Evolutionary conservation across 768 basidiomycete genomes (phyloP).

Genomic region (Hortiboletus campestris): DNA sequence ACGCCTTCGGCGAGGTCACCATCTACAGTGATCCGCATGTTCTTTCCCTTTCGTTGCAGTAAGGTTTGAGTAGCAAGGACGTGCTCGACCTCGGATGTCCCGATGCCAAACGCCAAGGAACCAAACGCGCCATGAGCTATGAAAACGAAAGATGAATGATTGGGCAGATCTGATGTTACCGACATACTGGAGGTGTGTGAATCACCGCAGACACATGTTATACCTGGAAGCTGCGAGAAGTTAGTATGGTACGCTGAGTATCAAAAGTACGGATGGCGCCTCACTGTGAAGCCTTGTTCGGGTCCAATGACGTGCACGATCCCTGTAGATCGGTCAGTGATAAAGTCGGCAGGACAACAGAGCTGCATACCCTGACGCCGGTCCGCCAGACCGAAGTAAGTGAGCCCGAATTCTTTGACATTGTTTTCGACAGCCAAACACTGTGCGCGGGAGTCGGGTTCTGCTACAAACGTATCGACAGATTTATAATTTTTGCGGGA

Average conservation of each 20-base stretch:
- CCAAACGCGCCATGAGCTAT: conserved; percentile 90
- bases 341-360: not conserved
- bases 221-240: conserved; percentile 58
- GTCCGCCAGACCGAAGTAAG: conserved; percentile 90
- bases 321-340: conserved; percentile 41
- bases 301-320: conserved; percentile 91
- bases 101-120: conserved; percentile 90
- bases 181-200: conserved; percentile 87
- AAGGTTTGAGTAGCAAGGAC: conserved; percentile 91
- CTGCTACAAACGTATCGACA: conserved; percentile 71
- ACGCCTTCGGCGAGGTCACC: conserved; percentile 80
- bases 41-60: conserved; percentile 83
- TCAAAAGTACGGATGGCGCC: conserved; percentile 12
- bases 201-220: conserved; percentile 87
- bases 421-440: conserved; percentile 83
- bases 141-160: not conserved
- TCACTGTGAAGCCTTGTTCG: conserved; percentile 87
- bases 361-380: conserved; percentile 70
- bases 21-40: conserved; percentile 89
- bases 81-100: conserved; percentile 92
- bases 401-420: conserved; percentile 87
- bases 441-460: conserved; percentile 84
- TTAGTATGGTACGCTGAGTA: not conserved
- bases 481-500: conserved; percentile 74
- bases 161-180: not conserved